phyloP scores from a whole-genome alignment of 148 eudicot genomes.

The Rhododendron kiyosumense region DNA sequence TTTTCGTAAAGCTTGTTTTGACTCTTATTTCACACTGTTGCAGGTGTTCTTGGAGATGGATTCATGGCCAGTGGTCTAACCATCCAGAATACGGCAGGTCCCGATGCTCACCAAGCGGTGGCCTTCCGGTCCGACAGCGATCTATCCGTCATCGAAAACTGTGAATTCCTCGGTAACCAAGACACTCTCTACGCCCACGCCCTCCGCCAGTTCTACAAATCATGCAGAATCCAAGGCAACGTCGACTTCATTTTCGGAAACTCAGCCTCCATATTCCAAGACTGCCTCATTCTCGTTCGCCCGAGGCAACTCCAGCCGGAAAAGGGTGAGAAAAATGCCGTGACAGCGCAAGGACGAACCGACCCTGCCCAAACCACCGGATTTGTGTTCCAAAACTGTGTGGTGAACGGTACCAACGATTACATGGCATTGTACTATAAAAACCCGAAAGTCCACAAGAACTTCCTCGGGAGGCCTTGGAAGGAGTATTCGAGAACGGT shows the following conservation, averaged over 20 bases:
- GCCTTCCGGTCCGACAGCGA: slow-evolving; percentile 90
- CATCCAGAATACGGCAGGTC: slow-evolving; percentile 80
- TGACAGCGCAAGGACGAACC: slow-evolving; percentile 76
- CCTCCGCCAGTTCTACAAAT: slow-evolving; percentile 71
- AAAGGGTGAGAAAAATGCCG: slow-evolving; percentile 71
- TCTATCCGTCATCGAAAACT: slow-evolving; percentile 58
- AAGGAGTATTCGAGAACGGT: slow-evolving; percentile 80
- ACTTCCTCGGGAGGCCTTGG: slow-evolving; percentile 85
- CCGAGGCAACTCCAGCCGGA: slow-evolving; percentile 64
- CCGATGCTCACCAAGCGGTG: slow-evolving; percentile 75
- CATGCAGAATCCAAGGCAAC: slow-evolving; percentile 67
- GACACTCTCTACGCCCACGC: slow-evolving; percentile 87
- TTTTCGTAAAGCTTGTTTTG: too few species aligned
- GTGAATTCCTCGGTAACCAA: slow-evolving; percentile 85
- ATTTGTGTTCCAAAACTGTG: slow-evolving; percentile 54
- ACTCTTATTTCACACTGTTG: not conserved
- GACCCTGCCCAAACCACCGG: slow-evolving; percentile 82
- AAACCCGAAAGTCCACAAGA: slow-evolving; percentile 63
- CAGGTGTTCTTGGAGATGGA: slow-evolving; percentile 75
- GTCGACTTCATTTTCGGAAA: slow-evolving; percentile 89
- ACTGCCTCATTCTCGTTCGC: slow-evolving; percentile 59
- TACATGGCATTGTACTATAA: slow-evolving; percentile 53
- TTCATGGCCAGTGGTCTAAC: slow-evolving; percentile 85
- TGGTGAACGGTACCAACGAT: slow-evolving; percentile 59
- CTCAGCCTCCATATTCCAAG: slow-evolving; percentile 69